phyloP scores from a whole-genome alignment of 225 moss, liverwort and hornwort species.

The Thuidium tamariscinum region DNA sequence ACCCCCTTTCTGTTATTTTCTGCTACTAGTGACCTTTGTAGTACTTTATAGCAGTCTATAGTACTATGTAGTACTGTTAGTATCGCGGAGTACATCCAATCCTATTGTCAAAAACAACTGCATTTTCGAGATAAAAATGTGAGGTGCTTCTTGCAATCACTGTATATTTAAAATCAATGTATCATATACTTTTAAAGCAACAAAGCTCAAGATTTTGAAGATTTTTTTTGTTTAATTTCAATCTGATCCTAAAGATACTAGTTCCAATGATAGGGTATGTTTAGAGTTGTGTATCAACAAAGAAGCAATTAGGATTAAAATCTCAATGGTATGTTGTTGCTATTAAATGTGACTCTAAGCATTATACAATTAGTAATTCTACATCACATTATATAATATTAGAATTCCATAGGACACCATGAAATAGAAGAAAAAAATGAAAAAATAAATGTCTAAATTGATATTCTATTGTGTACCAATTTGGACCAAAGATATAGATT shows the following conservation, averaged over 20 bases:
- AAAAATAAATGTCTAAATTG: neutral
- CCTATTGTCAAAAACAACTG: no score
- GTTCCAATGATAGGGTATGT: neutral
- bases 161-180: neutral
- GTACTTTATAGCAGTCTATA: no score
- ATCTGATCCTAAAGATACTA: no score
- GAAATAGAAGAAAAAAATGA: neutral
- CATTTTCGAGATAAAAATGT: no score
- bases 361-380: fast-evolving
- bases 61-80: no score
- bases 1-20: no score
- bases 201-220: neutral
- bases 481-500: fast-evolving
- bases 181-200: neutral
- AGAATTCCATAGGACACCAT: neutral
- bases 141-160: no score
- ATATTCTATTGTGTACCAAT: neutral
- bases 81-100: no score
- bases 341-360: neutral
- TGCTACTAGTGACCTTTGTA: no score
- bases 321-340: neutral
- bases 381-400: no score
- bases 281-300: neutral
- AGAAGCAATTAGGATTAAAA: neutral
- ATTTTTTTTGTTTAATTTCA: neutral